Conservation (phyloP, 2,329 filamentous ascomycete species). For the Colletotrichum graminicola region DNA sequence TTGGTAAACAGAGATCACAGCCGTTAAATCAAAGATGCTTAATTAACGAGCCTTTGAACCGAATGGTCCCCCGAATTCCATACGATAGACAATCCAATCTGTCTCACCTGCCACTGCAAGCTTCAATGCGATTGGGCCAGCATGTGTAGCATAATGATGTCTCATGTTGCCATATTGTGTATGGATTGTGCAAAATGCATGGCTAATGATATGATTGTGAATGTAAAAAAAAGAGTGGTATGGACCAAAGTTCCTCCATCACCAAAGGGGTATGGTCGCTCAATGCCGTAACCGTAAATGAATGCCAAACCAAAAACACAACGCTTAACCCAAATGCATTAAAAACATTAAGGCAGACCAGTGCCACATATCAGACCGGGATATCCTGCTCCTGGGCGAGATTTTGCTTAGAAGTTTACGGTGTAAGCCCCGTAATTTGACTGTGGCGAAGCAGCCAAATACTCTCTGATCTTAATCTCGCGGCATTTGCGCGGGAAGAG, state of each 20-base stretch:
- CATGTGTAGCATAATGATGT: background rate
- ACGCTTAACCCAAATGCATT: conserved; percentile 5
- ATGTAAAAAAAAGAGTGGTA: background rate
- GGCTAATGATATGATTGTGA: background rate
- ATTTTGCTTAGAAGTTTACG: background rate
- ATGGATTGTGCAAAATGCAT: background rate
- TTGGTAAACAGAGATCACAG: background rate
- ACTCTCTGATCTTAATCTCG: background rate
- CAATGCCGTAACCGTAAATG: background rate
- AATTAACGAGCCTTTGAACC: background rate
- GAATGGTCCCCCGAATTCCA: background rate
- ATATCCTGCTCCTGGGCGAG: background rate
- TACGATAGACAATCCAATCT: background rate
- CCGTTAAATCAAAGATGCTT: background rate
- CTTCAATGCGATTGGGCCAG: background rate
- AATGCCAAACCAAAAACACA: background rate
- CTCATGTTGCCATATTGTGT: too few relatives aligned
- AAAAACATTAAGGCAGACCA: background rate
- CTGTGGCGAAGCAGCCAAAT: conserved; percentile 11
- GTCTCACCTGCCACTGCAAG: background rate
- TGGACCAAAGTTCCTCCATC: background rate
- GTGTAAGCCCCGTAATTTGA: conserved; percentile 18
- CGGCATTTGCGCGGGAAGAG: conserved; percentile 27
- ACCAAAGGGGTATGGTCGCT: background rate
- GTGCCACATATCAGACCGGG: too few relatives aligned